Conservation (phyloP, 441 rosid species). For the Aleurites moluccanus region DNA sequence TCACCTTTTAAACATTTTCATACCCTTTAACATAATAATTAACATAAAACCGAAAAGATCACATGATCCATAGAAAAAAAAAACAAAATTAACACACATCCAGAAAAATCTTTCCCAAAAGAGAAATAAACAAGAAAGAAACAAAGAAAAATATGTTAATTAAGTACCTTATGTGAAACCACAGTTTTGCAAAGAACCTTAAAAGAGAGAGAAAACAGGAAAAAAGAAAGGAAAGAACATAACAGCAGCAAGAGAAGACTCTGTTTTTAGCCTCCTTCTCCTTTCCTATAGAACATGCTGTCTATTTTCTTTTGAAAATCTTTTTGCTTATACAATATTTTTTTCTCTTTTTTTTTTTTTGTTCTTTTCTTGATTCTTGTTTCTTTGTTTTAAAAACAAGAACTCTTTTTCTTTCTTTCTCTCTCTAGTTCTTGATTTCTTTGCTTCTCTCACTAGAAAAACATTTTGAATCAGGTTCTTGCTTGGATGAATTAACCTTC, state of each 20-base stretch:
- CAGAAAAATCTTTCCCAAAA: slow-evolving; percentile 15
- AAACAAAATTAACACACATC: slow-evolving; percentile 16
- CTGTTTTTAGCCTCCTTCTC: slow-evolving; percentile 31
- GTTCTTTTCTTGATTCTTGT: background rate
- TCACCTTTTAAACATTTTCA: slow-evolving; percentile 16
- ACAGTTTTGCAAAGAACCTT: slow-evolving; percentile 24
- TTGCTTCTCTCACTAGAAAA: slow-evolving; percentile 13
- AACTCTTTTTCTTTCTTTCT: background rate
- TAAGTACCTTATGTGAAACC: slow-evolving; percentile 34
- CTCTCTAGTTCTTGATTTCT: background rate
- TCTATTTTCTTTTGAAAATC: slow-evolving; percentile 17
- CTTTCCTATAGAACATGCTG: slow-evolving; percentile 29
- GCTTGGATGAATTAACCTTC: slow-evolving; percentile 29
- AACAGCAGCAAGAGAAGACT: slow-evolving; percentile 48
- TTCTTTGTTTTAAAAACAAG: background rate
- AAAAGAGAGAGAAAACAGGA: slow-evolving; percentile 11
- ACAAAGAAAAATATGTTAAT: slow-evolving; percentile 11
- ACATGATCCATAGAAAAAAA: slow-evolving; percentile 9
- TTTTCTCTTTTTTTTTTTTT: background rate
- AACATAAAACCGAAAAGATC: slow-evolving; percentile 26
- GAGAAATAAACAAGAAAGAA: background rate
- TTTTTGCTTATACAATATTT: slow-evolving; percentile 11
- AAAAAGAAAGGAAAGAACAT: slow-evolving; percentile 20
- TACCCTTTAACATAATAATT: slow-evolving; percentile 21
- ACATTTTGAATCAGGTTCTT: slow-evolving; percentile 45